These are phyloP conservation scores for Penicillium occitanis DNA, from an alignment of 2,329 filamentous ascomycete species.

Conservation along the genomic window DNA sequence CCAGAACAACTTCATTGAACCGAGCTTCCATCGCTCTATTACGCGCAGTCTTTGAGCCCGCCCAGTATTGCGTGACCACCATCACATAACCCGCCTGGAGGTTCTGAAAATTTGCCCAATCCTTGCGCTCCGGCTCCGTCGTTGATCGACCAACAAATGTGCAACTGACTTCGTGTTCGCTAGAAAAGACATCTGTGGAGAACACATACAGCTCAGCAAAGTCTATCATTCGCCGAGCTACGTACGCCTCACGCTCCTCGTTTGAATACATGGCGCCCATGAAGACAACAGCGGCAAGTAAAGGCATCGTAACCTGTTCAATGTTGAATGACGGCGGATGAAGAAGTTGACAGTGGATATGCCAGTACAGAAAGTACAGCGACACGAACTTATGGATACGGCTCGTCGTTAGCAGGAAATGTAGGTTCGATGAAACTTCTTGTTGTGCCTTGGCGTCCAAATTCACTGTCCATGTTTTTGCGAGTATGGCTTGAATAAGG, in stretches of 20 bases:
- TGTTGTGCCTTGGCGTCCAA: slow-evolving; percentile 41
- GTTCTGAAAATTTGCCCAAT: slow-evolving; percentile 42
- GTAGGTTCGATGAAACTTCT: slow-evolving; percentile 41
- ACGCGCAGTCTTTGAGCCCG: slow-evolving; percentile 38
- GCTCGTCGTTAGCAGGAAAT: slow-evolving; percentile 42
- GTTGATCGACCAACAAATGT: slow-evolving; percentile 31
- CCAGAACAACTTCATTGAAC: slow-evolving; percentile 46
- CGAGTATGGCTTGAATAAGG: slow-evolving; percentile 42
- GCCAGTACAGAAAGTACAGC: slow-evolving; percentile 49
- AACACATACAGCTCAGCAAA: slow-evolving; percentile 47
- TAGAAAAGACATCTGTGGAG: slow-evolving; percentile 43
- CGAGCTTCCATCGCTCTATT: slow-evolving; percentile 46
- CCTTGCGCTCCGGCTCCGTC: slow-evolving; percentile 27
- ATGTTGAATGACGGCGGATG: slow-evolving; percentile 45
- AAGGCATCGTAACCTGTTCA: slow-evolving; percentile 36
- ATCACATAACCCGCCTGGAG: slow-evolving; percentile 47
- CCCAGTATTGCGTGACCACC: slow-evolving; percentile 47
- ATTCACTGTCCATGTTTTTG: slow-evolving; percentile 40
- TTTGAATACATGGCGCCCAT: slow-evolving; percentile 49
- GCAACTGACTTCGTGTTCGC: slow-evolving; percentile 41
- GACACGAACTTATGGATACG: slow-evolving; percentile 44
- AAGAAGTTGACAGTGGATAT: slow-evolving; percentile 46
- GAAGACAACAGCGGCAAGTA: slow-evolving; percentile 44
- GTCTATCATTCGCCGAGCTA: slow-evolving; percentile 44
- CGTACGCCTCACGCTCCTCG: slow-evolving; percentile 38